A percentile compares a stretch with the other conserved stretches of the same genome.
These are phyloP conservation scores for Sporobolomyces phaffii DNA, from an alignment of 768 basidiomycete genomes.

Conservation along the genomic window DNA sequence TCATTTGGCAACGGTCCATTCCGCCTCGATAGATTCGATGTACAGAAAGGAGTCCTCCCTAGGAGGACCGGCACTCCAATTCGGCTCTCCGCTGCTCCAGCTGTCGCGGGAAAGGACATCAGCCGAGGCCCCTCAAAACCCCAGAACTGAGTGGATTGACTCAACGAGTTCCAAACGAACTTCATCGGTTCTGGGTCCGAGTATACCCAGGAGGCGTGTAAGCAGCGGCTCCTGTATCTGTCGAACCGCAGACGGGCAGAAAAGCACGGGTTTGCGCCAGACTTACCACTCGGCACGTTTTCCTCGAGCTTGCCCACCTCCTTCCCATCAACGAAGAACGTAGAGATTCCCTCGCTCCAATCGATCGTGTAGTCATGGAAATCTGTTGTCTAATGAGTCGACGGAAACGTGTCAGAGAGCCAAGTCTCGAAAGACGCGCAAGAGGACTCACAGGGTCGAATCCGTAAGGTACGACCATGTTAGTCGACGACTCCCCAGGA, in stretches of 20 bases:
- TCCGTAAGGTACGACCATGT: neutral
- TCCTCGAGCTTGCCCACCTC: neutral
- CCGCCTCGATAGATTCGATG: neutral
- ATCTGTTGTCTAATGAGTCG: neutral
- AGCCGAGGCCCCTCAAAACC: no score
- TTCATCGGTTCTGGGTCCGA: conserved; percentile 9
- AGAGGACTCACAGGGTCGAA: conserved; percentile 13
- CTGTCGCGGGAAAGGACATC: no score
- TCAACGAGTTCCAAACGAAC: conserved; percentile 10
- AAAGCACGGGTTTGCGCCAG: no score
- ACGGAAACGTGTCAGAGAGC: neutral
- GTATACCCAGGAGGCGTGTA: no score
- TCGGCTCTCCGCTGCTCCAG: neutral
- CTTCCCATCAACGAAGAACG: conserved; percentile 14
- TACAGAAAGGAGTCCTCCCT: conserved; percentile 11
- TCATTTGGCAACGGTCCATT: no score
- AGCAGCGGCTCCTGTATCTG: no score
- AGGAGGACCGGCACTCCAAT: conserved; percentile 19
- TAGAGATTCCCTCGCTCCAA: neutral
- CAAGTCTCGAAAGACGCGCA: no score
- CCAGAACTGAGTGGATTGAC: neutral
- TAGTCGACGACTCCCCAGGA: neutral
- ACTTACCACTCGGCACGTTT: conserved; percentile 11
- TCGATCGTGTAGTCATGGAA: conserved; percentile 18
- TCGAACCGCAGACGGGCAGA: no score